phyloP scores from a whole-genome alignment of 2,329 filamentous ascomycete species.

The Chaetomium globosum region DNA sequence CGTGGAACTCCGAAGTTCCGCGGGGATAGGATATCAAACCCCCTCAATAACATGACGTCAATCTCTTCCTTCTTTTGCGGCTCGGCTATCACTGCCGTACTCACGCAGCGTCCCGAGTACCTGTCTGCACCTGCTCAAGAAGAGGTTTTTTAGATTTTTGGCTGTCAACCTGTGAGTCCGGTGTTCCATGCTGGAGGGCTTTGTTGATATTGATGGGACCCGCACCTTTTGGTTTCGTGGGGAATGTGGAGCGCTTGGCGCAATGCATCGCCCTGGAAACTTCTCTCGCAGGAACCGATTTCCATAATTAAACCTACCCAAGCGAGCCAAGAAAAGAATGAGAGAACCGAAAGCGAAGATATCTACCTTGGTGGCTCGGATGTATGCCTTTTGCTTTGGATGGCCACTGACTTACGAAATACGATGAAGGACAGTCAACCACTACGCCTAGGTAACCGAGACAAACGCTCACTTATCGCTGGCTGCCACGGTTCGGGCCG shows the following conservation, averaged over 20 bases:
- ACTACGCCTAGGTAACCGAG: neutral
- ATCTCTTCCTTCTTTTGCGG: neutral
- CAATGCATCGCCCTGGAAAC: no score
- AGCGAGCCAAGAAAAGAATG: no score
- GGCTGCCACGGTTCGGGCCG: neutral
- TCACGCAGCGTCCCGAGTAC: neutral
- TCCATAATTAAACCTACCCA: no score
- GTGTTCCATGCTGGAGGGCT: no score
- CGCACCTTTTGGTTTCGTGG: no score
- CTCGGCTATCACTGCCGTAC: neutral
- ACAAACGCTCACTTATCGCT: neutral
- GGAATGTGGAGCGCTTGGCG: no score
- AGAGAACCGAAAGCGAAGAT: no score
- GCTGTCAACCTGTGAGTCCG: neutral
- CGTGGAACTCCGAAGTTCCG: neutral
- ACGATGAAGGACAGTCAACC: neutral
- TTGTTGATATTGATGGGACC: no score
- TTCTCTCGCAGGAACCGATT: no score
- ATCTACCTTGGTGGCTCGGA: no score
- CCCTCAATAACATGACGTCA: neutral
- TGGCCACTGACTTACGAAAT: no score
- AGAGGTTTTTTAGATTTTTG: neutral
- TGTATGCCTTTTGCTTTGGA: no score
- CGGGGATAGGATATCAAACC: neutral
- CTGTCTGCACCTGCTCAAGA: neutral